A percentile compares a stretch with the other conserved stretches of the same genome.
These are phyloP conservation scores for Trametes versicolor DNA, from an alignment of 1,284 basidiomycete genomes.

Conservation along the genomic window DNA sequence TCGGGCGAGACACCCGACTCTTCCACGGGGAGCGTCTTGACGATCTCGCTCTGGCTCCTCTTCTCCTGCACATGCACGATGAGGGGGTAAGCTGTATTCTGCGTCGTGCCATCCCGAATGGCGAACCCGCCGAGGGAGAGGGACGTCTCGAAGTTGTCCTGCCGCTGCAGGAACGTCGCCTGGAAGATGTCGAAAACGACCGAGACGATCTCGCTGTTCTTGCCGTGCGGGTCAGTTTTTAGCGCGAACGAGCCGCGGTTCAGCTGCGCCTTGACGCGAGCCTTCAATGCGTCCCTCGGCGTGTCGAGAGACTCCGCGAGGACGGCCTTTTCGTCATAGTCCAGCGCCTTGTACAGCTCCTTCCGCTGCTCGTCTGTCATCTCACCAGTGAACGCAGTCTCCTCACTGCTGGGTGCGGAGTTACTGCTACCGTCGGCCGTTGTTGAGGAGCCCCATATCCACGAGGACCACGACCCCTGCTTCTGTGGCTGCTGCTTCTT, in stretches of 20 bases:
- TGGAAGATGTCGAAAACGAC: constrained; percentile 91
- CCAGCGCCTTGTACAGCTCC: constrained; percentile 93
- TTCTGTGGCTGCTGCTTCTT: constrained; percentile 58
- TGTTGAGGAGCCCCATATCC: constrained; percentile 83
- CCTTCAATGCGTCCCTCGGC: constrained; percentile 86
- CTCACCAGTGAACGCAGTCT: constrained; percentile 65
- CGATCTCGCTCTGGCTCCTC: constrained; percentile 35
- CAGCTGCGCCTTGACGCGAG: constrained; percentile 82
- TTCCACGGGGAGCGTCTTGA: constrained; percentile 41
- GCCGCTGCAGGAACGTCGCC: constrained; percentile 87
- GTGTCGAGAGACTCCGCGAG: constrained; percentile 74
- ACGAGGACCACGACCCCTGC: constrained; percentile 76
- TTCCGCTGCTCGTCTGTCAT: constrained; percentile 95
- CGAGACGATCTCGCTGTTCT: constrained; percentile 81
- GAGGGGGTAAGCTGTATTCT: constrained; percentile 86
- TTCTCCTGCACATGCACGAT: constrained; percentile 92
- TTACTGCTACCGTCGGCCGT: constrained; percentile 30
- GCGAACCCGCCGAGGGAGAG: constrained; percentile 90
- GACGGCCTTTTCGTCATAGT: constrained; percentile 91
- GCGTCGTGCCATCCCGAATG: constrained; percentile 92
- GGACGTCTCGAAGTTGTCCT: constrained; percentile 85
- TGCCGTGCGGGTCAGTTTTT: constrained; percentile 74
- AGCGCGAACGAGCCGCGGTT: constrained; percentile 90
- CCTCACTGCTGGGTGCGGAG: constrained; percentile 46
- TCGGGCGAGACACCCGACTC: constrained; percentile 44